phyloP scores from a whole-genome alignment of 116 monocot genomes.

The Cymodocea nodosa region DNA sequence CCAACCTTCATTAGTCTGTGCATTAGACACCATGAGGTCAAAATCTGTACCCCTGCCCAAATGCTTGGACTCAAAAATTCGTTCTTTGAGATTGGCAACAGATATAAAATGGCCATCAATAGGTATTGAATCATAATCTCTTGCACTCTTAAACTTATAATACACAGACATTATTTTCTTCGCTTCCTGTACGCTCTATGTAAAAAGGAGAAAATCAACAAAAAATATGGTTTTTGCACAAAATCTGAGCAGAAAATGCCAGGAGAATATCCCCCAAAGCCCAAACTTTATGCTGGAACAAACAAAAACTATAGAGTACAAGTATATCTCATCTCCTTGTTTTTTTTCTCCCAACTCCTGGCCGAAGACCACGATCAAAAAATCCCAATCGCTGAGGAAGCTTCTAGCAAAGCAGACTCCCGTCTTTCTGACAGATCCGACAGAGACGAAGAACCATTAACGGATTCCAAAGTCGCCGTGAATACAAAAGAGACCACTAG shows the following conservation, averaged over 20 bases:
- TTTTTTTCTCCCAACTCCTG: not conserved
- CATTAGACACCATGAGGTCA: slow-evolving; percentile 93
- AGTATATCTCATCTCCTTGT: slow-evolving; percentile 4
- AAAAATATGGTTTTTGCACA: not conserved
- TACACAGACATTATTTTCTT: slow-evolving; percentile 83
- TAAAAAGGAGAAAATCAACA: slow-evolving; percentile 1
- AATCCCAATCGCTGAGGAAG: no score
- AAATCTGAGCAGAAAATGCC: slow-evolving; percentile 1
- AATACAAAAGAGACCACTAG: no score
- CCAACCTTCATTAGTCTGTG: slow-evolving; percentile 96
- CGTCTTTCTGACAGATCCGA: no score
- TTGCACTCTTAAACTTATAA: slow-evolving; percentile 99
- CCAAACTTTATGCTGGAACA: not conserved
- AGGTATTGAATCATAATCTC: slow-evolving; percentile 77
- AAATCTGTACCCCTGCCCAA: slow-evolving; percentile 98
- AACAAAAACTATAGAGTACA: slow-evolving; percentile 5
- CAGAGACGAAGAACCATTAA: no score
- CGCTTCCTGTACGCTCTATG: slow-evolving; percentile 2
- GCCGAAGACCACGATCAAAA: not conserved
- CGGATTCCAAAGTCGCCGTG: no score
- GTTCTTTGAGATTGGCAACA: slow-evolving; percentile 87
- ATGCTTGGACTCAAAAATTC: slow-evolving; percentile 98
- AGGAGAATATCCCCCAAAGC: not conserved
- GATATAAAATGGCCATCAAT: slow-evolving; percentile 99
- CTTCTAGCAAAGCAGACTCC: no score